phyloP scores from a whole-genome alignment of 2,329 filamentous ascomycete species.

The Bretziella fagacearum region DNA sequence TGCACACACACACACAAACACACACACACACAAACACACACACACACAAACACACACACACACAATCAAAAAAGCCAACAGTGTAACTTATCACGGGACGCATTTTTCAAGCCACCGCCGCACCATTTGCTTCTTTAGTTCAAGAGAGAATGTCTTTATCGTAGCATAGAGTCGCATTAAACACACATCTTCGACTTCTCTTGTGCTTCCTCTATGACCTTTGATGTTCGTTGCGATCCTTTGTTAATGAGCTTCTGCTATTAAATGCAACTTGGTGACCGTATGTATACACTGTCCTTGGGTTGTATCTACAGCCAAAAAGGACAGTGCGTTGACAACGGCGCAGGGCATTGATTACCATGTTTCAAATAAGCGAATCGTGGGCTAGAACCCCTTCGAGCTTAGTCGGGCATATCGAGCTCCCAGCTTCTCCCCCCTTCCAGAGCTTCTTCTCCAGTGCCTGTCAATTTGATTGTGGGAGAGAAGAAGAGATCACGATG shows the following conservation, averaged over 20 bases:
- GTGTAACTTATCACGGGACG: neutral
- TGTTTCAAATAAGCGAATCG: conserved; percentile 13
- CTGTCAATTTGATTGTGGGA: neutral
- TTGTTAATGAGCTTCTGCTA: neutral
- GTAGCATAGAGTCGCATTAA: neutral
- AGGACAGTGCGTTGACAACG: neutral
- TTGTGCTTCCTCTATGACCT: neutral
- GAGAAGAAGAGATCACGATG: neutral
- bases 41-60: too few species aligned
- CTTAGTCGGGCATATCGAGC: neutral
- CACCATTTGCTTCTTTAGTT: neutral
- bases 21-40: too few species aligned
- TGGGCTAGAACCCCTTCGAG: conserved; percentile 8
- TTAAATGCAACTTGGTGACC: neutral
- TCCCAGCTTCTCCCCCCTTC: neutral
- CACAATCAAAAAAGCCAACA: too few species aligned
- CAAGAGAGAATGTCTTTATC: neutral
- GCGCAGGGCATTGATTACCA: conserved; percentile 10
- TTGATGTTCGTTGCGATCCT: neutral
- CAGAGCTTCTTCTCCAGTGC: neutral
- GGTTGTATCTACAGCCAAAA: neutral
- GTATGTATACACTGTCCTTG: neutral
- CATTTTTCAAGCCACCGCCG: neutral
- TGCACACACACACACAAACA: too few species aligned
- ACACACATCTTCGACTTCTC: too few species aligned